Evolutionary conservation across 805 yeast species (phyloP), one percentile per base, ranked within the genome.

Genomic region (Kuraishia borneana): DNA sequence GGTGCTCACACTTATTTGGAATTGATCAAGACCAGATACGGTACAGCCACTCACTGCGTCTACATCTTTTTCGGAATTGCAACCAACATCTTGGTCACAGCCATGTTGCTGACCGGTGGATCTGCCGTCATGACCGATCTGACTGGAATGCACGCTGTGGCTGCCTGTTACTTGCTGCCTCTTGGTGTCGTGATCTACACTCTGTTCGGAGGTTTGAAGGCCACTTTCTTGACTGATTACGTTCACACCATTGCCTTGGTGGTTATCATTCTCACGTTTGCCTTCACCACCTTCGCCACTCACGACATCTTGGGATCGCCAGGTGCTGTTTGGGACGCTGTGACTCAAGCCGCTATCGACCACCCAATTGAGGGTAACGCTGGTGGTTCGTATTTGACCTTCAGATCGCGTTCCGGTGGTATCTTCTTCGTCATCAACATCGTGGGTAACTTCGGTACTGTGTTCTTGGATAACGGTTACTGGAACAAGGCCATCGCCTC

Each of bases 1-100:
- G 79, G 76, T 32, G 94, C 94, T 2, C 96, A 88, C 59, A 85
- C 96, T 1, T 88, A 82, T 55, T 64, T 85, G 44, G 97, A 88
- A 58, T 81, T 87, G 36, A 71, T 88, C 43, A 75, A 70, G 45
- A 79, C 75, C 1, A 67, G 97, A 41, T 88, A 83, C 50, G 96
- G 96, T 14, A 60, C 67, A n/a, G 46, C 58, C 14, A 79, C 88
- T 5, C 96, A 88, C 51, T 56, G 57, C 18, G 73, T 77, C 5
- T 82, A 63, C 53, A 63, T 83, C 52, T 77, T 79, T 53, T 87
- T 83, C 61, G 96, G 92, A 1, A 59, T 84, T 36, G 88, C 88
- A 5, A 84, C 95, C 23, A 88, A 88, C 52, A 74, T 88, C 40
- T 65, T 88, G 40, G 96, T 88, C 38, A 84, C 95, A 21, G 94